A percentile compares a stretch with the other conserved stretches of the same genome.
These are phyloP conservation scores for Trichoderma koningii DNA, from an alignment of 2,329 filamentous ascomycete species.

Conservation along the genomic window DNA sequence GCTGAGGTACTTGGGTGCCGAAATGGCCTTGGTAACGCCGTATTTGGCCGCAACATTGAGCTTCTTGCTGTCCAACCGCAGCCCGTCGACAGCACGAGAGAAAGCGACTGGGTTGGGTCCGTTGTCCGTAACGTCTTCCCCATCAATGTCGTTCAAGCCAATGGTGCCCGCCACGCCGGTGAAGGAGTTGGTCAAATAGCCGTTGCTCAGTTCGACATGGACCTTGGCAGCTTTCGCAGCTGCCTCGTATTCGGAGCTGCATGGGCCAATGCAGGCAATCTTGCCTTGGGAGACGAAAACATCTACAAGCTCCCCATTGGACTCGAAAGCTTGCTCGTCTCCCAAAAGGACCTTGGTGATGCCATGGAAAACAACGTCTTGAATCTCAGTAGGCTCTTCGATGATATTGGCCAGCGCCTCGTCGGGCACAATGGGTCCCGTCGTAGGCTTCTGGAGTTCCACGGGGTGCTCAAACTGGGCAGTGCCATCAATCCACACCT, in stretches of 20 bases:
- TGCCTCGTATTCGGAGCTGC: conserved; percentile 47
- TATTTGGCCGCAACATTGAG: conserved; percentile 55
- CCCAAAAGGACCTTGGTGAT: conserved; percentile 55
- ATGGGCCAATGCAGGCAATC: conserved; percentile 59
- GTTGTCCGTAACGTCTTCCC: conserved; percentile 57
- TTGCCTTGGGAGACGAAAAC: conserved; percentile 56
- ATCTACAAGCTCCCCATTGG: conserved; percentile 45
- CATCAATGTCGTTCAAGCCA: conserved; percentile 64
- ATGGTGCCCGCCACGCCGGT: conserved; percentile 62
- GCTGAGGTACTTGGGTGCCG: conserved; percentile 52
- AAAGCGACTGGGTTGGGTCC: conserved; percentile 51
- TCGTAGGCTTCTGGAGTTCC: conserved; percentile 54
- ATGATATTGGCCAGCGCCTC: conserved; percentile 44
- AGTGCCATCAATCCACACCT: conserved; percentile 65
- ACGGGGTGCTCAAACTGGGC: conserved; percentile 56
- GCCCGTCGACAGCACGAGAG: conserved; percentile 60
- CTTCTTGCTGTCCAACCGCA: conserved; percentile 58
- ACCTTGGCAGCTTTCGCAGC: conserved; percentile 43
- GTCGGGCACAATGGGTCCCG: conserved; percentile 45
- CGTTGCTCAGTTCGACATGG: conserved; percentile 55
- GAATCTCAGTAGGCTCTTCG: conserved; percentile 44
- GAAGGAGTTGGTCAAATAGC: conserved; percentile 61
- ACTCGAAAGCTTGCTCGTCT: conserved; percentile 41
- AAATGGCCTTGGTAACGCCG: conserved; percentile 61
- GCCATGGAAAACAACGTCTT: conserved; percentile 58